A percentile compares a stretch with the other conserved stretches of the same genome.
These are phyloP conservation scores for Populus deltoides DNA, from an alignment of 345 rosid genomes.

Conservation along the genomic window DNA sequence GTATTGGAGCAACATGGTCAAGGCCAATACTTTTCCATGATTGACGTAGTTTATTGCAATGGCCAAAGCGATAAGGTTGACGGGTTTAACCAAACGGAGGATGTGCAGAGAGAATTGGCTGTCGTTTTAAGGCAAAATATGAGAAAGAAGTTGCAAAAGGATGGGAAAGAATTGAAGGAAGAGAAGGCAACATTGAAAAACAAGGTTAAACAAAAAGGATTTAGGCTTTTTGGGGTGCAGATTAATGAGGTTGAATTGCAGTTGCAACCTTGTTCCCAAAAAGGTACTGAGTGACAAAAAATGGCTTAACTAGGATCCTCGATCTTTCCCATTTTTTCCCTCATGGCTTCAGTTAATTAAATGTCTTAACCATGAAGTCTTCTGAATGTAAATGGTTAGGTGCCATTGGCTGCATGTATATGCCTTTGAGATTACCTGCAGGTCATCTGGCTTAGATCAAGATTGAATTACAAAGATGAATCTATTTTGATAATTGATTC, in stretches of 20 bases:
- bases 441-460: not conserved
- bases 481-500: no score
- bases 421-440: not conserved
- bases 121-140: conserved; percentile 21
- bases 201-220: conserved; percentile 20
- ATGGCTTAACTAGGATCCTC: not conserved
- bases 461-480: not conserved
- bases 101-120: conserved; percentile 31
- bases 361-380: no score
- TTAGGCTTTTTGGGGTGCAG: conserved; percentile 53
- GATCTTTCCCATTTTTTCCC: no score
- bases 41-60: conserved; percentile 35
- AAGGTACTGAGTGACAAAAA: no score
- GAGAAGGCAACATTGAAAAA: conserved; percentile 2
- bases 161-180: conserved; percentile 3
- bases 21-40: conserved; percentile 34
- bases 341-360: no score
- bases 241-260: conserved; percentile 22
- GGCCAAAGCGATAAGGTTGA: conserved; percentile 6
- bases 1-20: not conserved
- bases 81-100: conserved; percentile 12
- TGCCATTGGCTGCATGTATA: not conserved
- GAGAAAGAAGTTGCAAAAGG: conserved; percentile 7
- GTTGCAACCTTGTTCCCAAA: no score
- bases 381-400: no score